Conservation (phyloP, 805 yeast species). For the Huiozyma naganishii region DNA sequence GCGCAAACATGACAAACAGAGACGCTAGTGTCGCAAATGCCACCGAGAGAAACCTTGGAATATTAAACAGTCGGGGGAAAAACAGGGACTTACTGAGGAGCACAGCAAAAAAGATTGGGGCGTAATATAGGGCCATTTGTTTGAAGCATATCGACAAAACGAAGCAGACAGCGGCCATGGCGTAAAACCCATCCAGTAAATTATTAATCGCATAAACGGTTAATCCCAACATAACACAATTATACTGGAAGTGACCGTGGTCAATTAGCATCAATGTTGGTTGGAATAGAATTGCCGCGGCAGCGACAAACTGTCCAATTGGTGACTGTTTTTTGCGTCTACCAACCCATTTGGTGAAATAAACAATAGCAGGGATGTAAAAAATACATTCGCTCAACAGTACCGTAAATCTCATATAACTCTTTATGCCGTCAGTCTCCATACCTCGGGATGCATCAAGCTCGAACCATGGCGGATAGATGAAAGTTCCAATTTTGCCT, state of each 20-base stretch:
- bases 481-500: constrained; percentile 59
- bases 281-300: constrained; percentile 72
- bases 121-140: constrained; percentile 90
- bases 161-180: constrained; percentile 66
- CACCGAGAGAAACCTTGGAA: constrained; percentile 50
- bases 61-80: constrained; percentile 33
- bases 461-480: constrained; percentile 67
- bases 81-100: constrained; percentile 44
- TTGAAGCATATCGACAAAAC: constrained; percentile 73
- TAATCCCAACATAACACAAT: constrained; percentile 87
- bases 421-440: constrained; percentile 52
- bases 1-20: constrained; percentile 41
- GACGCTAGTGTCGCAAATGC: constrained; percentile 54
- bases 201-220: constrained; percentile 58
- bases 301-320: constrained; percentile 65
- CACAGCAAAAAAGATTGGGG: constrained; percentile 80
- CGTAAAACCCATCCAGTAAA: constrained; percentile 50
- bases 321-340: constrained; percentile 46
- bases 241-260: constrained; percentile 96
- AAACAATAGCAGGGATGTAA: constrained; percentile 72
- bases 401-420: constrained; percentile 77
- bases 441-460: constrained; percentile 64
- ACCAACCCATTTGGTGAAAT: constrained; percentile 63
- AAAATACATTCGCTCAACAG: constrained; percentile 61
- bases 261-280: constrained; percentile 79